phyloP scores from a whole-genome alignment of 2,329 filamentous ascomycete genomes.

The Botrytis fabae region DNA sequence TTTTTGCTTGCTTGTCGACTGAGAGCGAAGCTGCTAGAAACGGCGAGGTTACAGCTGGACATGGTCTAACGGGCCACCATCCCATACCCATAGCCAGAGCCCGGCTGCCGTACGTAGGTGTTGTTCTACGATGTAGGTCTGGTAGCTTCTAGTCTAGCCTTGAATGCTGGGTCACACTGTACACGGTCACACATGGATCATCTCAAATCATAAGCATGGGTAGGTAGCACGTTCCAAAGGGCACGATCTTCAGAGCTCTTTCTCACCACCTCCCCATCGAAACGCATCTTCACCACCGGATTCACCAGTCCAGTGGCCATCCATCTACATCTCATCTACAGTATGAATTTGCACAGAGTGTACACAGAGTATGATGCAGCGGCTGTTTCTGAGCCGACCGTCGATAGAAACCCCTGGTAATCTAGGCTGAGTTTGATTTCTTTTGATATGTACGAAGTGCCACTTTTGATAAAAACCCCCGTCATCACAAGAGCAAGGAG shows the following conservation, averaged over 20 bases:
- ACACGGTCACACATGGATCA: not conserved
- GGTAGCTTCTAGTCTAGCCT: not conserved
- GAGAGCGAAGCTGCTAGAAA: not conserved
- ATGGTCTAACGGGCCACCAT: not conserved
- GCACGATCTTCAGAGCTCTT: constrained; percentile 1
- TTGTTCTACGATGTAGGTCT: not conserved
- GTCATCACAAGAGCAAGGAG: not conserved
- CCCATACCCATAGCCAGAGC: not conserved
- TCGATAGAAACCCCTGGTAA: not conserved
- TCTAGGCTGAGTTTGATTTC: not conserved
- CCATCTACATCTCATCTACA: not conserved
- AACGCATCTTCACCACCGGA: not conserved
- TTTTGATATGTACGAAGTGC: not conserved
- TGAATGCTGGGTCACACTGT: not conserved
- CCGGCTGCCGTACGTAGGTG: not conserved
- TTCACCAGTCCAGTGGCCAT: not conserved
- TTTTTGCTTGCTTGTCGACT: not conserved
- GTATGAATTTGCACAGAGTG: not conserved
- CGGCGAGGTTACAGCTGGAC: not conserved
- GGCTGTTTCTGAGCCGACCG: not conserved
- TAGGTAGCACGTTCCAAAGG: not conserved
- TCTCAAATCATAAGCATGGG: not conserved
- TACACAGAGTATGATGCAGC: too few relatives aligned
- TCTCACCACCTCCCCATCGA: not conserved
- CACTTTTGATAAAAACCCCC: not conserved